Percentiles rank a stretch among this genome's conserved stretches.
These are phyloP conservation scores for Diaporthe sp. DNA, from an alignment of 2,329 filamentous ascomycete species.

Conservation along the genomic window DNA sequence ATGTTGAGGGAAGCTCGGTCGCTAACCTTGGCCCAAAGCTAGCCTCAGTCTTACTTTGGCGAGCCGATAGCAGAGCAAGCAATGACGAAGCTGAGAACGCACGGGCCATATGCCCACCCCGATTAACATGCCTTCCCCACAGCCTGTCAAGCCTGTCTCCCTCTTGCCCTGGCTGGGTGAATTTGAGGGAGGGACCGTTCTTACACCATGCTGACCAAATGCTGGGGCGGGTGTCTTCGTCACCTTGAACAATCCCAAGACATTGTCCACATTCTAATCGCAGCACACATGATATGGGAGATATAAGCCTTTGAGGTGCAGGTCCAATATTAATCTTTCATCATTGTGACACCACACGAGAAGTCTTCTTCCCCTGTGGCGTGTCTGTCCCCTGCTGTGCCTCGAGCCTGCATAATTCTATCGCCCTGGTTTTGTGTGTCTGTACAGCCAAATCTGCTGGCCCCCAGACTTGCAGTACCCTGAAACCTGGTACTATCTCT, in stretches of 20 bases:
- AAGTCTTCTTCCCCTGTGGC: background rate
- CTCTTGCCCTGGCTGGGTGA: background rate
- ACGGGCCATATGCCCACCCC: background rate
- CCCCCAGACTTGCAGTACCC: background rate
- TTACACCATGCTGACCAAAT: background rate
- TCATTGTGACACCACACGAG: background rate
- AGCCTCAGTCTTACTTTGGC: background rate
- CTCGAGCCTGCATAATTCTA: constrained; percentile 14
- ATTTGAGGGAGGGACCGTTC: background rate
- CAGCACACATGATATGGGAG: background rate
- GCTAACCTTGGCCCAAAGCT: constrained; percentile 14
- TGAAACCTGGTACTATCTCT: background rate
- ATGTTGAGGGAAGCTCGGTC: constrained; percentile 22
- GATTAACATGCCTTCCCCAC: background rate
- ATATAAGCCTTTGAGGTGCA: background rate
- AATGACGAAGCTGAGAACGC: constrained; percentile 23
- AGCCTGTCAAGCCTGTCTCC: background rate
- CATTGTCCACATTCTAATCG: background rate
- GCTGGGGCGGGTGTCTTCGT: background rate
- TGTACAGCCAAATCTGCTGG: constrained; percentile 5
- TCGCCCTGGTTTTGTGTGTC: background rate
- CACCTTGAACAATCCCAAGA: background rate
- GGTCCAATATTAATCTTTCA: constrained; percentile 9
- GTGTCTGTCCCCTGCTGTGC: background rate
- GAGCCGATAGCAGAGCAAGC: constrained; percentile 11